Evolutionary conservation across 192 early-diverging fungal species (phyloP), one percentile per base, ranked within the genome.

Genomic region (Coemansia sp.): DNA sequence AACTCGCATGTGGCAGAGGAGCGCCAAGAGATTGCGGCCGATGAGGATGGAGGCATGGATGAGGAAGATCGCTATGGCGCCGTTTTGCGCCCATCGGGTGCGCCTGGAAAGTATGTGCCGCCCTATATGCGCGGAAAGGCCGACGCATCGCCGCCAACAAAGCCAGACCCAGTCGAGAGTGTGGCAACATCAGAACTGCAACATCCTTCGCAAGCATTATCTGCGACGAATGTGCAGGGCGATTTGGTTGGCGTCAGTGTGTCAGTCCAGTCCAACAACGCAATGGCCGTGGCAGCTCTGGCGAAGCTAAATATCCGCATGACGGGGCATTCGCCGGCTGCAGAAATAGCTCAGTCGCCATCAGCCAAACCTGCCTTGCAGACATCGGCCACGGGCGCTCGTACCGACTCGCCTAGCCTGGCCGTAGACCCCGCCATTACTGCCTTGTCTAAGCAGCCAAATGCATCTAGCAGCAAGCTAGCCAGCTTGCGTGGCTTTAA

Each of bases 1-100:
- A 97, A 96, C 77, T 78, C 87, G 17, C 97, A 99, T 75, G 75
- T 98, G 69, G 87, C 91, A 6, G 96, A 99, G 64, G 96, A 99
- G 82, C 92, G 95, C 34, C 92, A 91, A 27, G 83, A 86, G 44
- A 6, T 85, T 33, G 69, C 79, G 19, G 65, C 74, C 13, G 80
- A 86, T 13, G 88, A 91, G 45, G 88, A 86, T 48, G 72, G 67
- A 48, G 81, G 77, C 9, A 81, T 93, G 68, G 94, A 98, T 68
- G 97, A 99, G 74, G 96, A 99, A 68, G 95, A 95, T 56, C 85
- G 86, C 37, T 97, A 94, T 64, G 88, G 90, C 48, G 90, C 93
- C 36, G 88, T 97, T 70, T 75, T 93, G 76, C 79, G 93, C 53
- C 84, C 87, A 66, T 69, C 81, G 54, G 75, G 73, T 1, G 84